These are phyloP conservation scores for Pythium dissimile DNA, from an alignment of 352 stramenopile species.

Conservation along the genomic window DNA sequence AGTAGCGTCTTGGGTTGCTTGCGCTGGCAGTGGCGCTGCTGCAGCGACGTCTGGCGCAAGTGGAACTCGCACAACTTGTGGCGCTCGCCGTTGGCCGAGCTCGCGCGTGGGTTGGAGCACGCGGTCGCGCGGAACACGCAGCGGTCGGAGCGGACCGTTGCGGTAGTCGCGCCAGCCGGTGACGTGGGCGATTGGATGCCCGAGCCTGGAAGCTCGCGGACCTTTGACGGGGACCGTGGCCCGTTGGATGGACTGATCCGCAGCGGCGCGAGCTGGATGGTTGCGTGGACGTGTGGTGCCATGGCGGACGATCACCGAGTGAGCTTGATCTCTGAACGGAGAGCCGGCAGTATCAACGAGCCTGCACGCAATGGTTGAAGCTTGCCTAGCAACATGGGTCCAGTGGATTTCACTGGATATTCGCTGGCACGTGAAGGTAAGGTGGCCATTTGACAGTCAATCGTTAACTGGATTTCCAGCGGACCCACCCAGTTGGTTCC, in stretches of 20 bases:
- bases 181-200: not conserved
- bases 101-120: conserved; percentile 21
- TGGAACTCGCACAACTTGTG: conserved; percentile 32
- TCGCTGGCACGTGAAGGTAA: conserved; percentile 3
- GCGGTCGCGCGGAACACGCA: conserved; percentile 8
- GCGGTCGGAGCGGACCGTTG: not conserved
- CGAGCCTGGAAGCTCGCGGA: not conserved
- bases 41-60: conserved; percentile 7
- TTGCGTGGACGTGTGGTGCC: not conserved
- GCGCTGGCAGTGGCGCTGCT: conserved; percentile 1
- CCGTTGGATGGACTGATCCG: not conserved
- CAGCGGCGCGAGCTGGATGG: not conserved
- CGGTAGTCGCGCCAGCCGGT: not conserved
- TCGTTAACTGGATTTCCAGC: conserved; percentile 14
- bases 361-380: not conserved
- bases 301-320: not conserved
- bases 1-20: conserved; percentile 9
- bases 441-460: conserved; percentile 10
- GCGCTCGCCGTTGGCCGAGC: conserved; percentile 22
- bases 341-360: not conserved
- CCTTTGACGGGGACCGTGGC: not conserved
- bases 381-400: not conserved
- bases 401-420: conserved; percentile 15
- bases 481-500: not conserved
- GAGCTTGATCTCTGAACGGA: not conserved